A percentile compares a stretch with the other conserved stretches of the same genome.
These are phyloP conservation scores for Aquilaria yunnanensis DNA, from an alignment of 345 rosid genomes.

Conservation along the genomic window DNA sequence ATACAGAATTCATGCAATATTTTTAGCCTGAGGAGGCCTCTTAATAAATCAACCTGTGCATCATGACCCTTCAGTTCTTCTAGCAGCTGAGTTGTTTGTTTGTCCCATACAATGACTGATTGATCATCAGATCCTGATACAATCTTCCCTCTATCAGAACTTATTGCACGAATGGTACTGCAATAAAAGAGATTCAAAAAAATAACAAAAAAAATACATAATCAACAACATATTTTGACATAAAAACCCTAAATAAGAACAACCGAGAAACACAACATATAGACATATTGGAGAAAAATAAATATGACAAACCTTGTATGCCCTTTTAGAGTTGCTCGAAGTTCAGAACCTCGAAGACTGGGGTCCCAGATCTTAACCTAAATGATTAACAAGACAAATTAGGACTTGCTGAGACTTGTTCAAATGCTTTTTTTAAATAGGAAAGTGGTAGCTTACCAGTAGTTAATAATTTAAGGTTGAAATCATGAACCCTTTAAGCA, in stretches of 20 bases:
- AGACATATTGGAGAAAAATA: not conserved
- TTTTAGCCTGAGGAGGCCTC: not conserved
- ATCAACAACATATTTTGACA: slow-evolving; percentile 12
- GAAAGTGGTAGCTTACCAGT: too few relatives aligned
- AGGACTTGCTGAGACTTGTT: not conserved
- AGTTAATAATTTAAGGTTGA: not conserved
- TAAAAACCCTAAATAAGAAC: not conserved
- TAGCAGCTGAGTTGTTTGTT: slow-evolving; percentile 84
- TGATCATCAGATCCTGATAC: slow-evolving; percentile 99
- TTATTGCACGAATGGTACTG: slow-evolving; percentile 93
- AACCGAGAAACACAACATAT: not conserved
- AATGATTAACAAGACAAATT: slow-evolving; percentile 14
- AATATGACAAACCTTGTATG: slow-evolving; percentile 62
- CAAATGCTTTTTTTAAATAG: too few relatives aligned
- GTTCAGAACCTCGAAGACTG: slow-evolving; percentile 96
- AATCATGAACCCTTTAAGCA: slow-evolving; percentile 1
- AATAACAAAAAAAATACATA: not conserved
- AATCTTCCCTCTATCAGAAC: slow-evolving; percentile 95
- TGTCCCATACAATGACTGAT: slow-evolving; percentile 96
- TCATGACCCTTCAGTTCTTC: slow-evolving; percentile 98
- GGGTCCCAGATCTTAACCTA: slow-evolving; percentile 99
- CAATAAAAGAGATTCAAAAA: slow-evolving; percentile 9
- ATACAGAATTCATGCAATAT: too few relatives aligned
- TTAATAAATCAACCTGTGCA: slow-evolving; percentile 59
- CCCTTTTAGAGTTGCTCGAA: slow-evolving; percentile 86